phyloP scores from a whole-genome alignment of 352 stramenopile genomes.

The Pythium dissotocum region DNA sequence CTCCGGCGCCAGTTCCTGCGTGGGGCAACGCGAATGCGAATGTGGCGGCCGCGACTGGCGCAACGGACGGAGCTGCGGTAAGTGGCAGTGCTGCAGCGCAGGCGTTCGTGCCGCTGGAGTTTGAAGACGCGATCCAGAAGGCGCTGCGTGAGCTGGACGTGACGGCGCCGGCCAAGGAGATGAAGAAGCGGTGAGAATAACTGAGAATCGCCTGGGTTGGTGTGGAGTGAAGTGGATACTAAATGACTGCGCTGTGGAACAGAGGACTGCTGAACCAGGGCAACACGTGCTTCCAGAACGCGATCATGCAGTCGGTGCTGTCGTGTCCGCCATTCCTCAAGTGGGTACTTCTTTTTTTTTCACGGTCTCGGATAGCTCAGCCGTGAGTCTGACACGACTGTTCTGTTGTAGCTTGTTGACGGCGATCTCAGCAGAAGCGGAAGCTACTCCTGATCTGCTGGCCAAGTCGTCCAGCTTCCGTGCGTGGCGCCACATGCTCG shows the following conservation, averaged over 20 bases:
- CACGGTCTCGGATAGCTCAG: too few species aligned
- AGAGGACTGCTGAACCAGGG: constrained; percentile 83
- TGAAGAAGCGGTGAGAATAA: constrained; percentile 73
- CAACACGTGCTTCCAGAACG: constrained; percentile 90
- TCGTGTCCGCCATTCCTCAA: constrained; percentile 81
- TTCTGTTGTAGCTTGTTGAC: constrained; percentile 47
- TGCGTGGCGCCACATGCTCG: constrained; percentile 77
- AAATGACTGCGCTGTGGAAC: not conserved
- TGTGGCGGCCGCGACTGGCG: not conserved
- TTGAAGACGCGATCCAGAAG: constrained; percentile 71
- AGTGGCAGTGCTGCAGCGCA: constrained; percentile 1
- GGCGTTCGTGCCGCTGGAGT: constrained; percentile 32
- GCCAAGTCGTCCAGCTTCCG: constrained; percentile 52
- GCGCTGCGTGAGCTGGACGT: constrained; percentile 58
- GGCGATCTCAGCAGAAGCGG: constrained; percentile 57
- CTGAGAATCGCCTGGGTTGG: not conserved
- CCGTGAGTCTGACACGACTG: not conserved
- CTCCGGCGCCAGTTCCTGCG: constrained; percentile 14
- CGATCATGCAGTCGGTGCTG: constrained; percentile 83
- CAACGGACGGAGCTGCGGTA: not conserved
- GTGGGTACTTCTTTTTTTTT: constrained; percentile 32
- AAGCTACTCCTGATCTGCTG: constrained; percentile 48
- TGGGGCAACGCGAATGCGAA: constrained; percentile 32
- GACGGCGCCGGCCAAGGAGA: constrained; percentile 64
- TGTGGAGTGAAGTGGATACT: not conserved